Percentiles rank a stretch among this genome's conserved stretches.
Evolutionary conservation across 2,329 filamentous ascomycete species (phyloP).

Genomic region (Venturia oleaginea): DNA sequence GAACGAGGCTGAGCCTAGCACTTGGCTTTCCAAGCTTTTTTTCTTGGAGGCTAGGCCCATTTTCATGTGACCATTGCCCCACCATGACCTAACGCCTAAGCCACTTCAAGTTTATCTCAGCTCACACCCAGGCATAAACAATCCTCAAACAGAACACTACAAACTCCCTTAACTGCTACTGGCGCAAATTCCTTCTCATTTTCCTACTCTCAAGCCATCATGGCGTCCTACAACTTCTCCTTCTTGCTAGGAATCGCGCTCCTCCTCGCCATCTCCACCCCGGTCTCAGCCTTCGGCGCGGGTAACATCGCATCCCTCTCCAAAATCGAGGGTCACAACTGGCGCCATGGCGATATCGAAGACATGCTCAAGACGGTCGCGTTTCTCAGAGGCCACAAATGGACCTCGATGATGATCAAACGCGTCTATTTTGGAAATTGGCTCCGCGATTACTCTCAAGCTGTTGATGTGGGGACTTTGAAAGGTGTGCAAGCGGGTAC

Average conservation of each 20-base stretch:
- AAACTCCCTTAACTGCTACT: background rate
- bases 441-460: slow-evolving; percentile 44
- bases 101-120: background rate
- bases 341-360: slow-evolving; percentile 45
- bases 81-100: background rate
- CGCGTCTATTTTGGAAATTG: slow-evolving; percentile 38
- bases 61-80: background rate
- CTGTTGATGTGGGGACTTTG: slow-evolving; percentile 46
- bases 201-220: slow-evolving; percentile 1
- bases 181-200: background rate
- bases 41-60: background rate
- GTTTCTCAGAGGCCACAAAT: slow-evolving; percentile 34
- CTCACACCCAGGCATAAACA: background rate
- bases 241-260: slow-evolving; percentile 13
- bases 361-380: slow-evolving; percentile 42
- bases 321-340: slow-evolving; percentile 39
- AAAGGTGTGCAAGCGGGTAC: slow-evolving; percentile 45
- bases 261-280: slow-evolving; percentile 16
- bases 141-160: background rate
- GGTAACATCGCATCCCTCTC: slow-evolving; percentile 38
- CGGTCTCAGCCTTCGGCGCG: slow-evolving; percentile 36
- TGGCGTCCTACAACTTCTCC: slow-evolving; percentile 12
- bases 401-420: slow-evolving; percentile 38
- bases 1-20: too few species aligned
- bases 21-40: too few species aligned